phyloP scores from a whole-genome alignment of 805 yeast genomes.

The Yamadazyma paraphyllophila region DNA sequence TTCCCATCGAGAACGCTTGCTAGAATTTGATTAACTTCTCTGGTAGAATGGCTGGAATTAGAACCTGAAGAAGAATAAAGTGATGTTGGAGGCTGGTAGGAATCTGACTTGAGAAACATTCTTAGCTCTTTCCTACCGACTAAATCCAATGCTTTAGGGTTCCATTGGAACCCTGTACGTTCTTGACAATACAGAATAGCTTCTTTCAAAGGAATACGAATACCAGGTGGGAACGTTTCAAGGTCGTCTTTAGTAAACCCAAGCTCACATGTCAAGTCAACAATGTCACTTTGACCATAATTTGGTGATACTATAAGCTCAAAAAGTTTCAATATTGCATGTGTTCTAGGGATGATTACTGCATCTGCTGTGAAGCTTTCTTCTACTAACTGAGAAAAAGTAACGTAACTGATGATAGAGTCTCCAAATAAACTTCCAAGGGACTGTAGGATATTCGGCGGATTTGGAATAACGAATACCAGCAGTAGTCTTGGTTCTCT shows the following conservation, averaged over 20 bases:
- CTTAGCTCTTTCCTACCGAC: slow-evolving; percentile 69
- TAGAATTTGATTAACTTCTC: slow-evolving; percentile 42
- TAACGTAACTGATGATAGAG: slow-evolving; percentile 51
- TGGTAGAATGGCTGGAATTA: slow-evolving; percentile 5
- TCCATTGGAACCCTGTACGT: slow-evolving; percentile 49
- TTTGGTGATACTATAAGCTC: slow-evolving; percentile 58
- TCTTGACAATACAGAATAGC: slow-evolving; percentile 55
- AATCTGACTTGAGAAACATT: slow-evolving; percentile 21
- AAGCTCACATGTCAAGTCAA: slow-evolving; percentile 60
- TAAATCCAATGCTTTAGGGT: slow-evolving; percentile 46
- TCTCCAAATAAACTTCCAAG: slow-evolving; percentile 48
- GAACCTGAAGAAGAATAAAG: slow-evolving; percentile 10
- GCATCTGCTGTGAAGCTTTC: slow-evolving; percentile 60
- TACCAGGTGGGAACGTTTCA: slow-evolving; percentile 73
- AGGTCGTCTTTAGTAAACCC: slow-evolving; percentile 50
- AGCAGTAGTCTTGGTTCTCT: slow-evolving; percentile 39
- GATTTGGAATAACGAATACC: slow-evolving; percentile 47
- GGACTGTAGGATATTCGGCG: slow-evolving; percentile 60
- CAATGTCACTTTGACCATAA: slow-evolving; percentile 51
- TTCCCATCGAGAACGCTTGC: slow-evolving; percentile 35
- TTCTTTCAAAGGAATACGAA: slow-evolving; percentile 64
- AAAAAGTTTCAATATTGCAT: slow-evolving; percentile 55
- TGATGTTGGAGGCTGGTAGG: slow-evolving; percentile 15
- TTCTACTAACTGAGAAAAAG: slow-evolving; percentile 66
- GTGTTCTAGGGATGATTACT: slow-evolving; percentile 64